Percentiles rank a stretch among this genome's conserved stretches.
Conservation (phyloP, 1,284 basidiomycete genomes). For the Prillingera fragicola region DNA sequence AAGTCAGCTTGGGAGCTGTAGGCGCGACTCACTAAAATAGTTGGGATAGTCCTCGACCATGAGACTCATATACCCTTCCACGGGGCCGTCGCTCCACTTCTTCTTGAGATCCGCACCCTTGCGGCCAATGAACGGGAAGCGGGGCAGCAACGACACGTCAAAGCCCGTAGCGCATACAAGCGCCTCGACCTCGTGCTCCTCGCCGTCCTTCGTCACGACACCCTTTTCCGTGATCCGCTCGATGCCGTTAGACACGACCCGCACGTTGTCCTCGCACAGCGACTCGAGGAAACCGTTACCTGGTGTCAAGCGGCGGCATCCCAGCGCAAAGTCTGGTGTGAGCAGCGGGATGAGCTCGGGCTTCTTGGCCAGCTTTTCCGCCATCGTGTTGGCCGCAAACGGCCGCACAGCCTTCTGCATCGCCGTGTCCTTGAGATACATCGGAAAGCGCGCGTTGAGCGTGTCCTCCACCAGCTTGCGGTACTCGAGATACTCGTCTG, state of each 20-base stretch:
- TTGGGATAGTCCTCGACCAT: conserved; percentile 36
- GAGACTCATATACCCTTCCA: conserved; percentile 32
- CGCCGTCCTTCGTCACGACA: conserved; percentile 22
- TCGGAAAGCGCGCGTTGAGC: conserved; percentile 22
- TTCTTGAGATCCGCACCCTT: conserved; percentile 30
- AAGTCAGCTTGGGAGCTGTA: background rate
- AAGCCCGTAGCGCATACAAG: conserved; percentile 36
- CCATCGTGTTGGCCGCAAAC: conserved; percentile 17
- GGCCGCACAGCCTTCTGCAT: background rate
- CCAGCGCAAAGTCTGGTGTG: conserved; percentile 26
- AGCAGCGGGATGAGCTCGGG: conserved; percentile 25
- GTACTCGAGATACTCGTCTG: conserved; percentile 22
- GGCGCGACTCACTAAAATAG: conserved; percentile 12
- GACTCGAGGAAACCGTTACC: conserved; percentile 44
- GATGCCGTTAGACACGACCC: conserved; percentile 20
- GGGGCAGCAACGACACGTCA: conserved; percentile 32
- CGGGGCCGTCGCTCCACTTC: conserved; percentile 26
- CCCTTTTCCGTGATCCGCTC: conserved; percentile 21
- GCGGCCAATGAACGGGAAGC: conserved; percentile 28
- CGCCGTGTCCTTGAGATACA: conserved; percentile 8
- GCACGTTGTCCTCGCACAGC: conserved; percentile 29
- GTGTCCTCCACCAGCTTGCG: conserved; percentile 32
- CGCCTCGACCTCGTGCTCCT: conserved; percentile 25
- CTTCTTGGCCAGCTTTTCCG: conserved; percentile 14
- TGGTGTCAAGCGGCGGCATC: conserved; percentile 39